phyloP scores from a whole-genome alignment of 768 basidiomycete species.

The Xanthoconium stramineum region DNA sequence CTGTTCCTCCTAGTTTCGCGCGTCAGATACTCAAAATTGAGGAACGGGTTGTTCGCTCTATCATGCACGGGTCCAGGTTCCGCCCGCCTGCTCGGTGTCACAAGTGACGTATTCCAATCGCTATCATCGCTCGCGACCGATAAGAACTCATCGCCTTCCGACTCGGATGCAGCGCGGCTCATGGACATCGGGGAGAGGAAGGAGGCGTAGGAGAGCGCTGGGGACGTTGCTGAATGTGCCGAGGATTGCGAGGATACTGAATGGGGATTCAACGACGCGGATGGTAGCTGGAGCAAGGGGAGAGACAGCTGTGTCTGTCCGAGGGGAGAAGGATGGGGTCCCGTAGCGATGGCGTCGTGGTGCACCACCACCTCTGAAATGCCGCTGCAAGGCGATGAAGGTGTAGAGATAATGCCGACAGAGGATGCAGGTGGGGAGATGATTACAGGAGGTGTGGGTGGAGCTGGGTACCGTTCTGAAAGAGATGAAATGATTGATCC shows the following conservation, averaged over 20 bases:
- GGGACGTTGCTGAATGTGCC: constrained; percentile 5
- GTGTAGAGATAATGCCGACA: constrained; percentile 19
- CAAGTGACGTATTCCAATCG: constrained; percentile 10
- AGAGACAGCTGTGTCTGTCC: not conserved
- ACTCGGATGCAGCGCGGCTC: constrained; percentile 18
- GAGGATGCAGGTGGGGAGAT: constrained; percentile 27
- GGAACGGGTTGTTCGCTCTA: constrained; percentile 19
- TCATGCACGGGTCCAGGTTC: constrained; percentile 1
- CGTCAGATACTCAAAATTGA: constrained; percentile 19
- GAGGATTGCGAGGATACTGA: constrained; percentile 9
- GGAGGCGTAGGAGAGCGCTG: constrained; percentile 20
- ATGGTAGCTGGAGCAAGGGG: constrained; percentile 16
- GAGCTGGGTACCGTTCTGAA: constrained; percentile 30
- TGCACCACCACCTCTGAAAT: constrained; percentile 15
- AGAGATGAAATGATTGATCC: constrained; percentile 23
- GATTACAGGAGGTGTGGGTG: constrained; percentile 28
- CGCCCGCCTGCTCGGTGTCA: not conserved
- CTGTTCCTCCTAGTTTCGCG: not conserved
- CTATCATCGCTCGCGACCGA: constrained; percentile 21
- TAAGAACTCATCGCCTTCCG: constrained; percentile 25
- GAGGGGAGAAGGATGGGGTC: not conserved
- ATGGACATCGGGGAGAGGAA: constrained; percentile 25
- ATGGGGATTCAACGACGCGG: not conserved
- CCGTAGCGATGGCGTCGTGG: not conserved
- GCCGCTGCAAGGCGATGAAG: constrained; percentile 20